Conservation (phyloP, 805 yeast genomes). For the Maudiozyma bulderi region DNA sequence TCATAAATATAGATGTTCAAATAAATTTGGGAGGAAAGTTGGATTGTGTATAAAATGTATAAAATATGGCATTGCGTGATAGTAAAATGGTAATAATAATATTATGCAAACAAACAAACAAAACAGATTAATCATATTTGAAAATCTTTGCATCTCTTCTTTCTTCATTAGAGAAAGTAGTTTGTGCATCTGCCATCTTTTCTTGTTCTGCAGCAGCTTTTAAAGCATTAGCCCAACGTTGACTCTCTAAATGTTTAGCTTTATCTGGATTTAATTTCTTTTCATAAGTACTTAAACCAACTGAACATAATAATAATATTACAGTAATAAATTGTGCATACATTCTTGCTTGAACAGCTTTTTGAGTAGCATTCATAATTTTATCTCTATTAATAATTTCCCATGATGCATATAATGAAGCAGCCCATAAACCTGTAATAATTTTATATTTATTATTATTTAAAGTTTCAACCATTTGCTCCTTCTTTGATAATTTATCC, state of each 20-base stretch:
- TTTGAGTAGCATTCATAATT: constrained; percentile 65
- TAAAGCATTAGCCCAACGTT: constrained; percentile 42
- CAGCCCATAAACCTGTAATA: constrained; percentile 70
- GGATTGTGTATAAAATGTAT: too few species aligned
- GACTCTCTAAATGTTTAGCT: constrained; percentile 26
- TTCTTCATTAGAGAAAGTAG: constrained; percentile 25
- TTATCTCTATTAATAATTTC: constrained; percentile 60
- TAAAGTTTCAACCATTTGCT: constrained; percentile 41
- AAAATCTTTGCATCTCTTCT: constrained; percentile 32
- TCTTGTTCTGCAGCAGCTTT: constrained; percentile 32
- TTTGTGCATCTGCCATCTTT: constrained; percentile 2
- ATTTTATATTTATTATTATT: constrained; percentile 54
- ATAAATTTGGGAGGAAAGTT: too few species aligned
- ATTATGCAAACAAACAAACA: background rate
- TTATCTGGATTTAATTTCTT: constrained; percentile 41
- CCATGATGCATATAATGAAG: constrained; percentile 75
- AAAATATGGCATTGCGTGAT: too few species aligned
- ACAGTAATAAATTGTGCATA: constrained; percentile 82
- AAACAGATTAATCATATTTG: constrained; percentile 15
- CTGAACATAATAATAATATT: constrained; percentile 55
- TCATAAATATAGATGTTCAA: too few species aligned
- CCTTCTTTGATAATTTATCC: constrained; percentile 38
- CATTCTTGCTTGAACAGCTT: constrained; percentile 82
- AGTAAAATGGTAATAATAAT: too few species aligned
- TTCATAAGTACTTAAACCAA: constrained; percentile 57